phyloP scores from a whole-genome alignment of 495 filamentous ascomycete species.

The Penicillium pulvis region DNA sequence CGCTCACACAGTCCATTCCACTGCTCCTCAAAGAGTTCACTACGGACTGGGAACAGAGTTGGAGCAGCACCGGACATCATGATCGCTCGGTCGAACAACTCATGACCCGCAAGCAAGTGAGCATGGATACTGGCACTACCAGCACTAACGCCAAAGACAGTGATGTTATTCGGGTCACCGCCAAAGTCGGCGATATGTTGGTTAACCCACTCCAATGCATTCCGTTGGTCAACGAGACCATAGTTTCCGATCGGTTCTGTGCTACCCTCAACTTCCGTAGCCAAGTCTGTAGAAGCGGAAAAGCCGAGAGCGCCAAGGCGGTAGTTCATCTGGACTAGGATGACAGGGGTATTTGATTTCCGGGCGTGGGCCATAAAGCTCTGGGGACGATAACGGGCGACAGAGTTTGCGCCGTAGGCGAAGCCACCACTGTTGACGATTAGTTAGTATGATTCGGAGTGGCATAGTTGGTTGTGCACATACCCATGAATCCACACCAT shows the following conservation, averaged over 20 bases:
- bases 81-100: conserved; percentile 14
- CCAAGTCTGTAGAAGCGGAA: conserved; percentile 7
- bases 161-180: conserved; percentile 10
- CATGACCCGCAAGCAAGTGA: conserved; percentile 9
- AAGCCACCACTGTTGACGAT: conserved; percentile 6
- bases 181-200: conserved; percentile 12
- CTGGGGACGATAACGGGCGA: conserved; percentile 12
- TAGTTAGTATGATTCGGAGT: neutral
- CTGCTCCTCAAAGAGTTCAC: conserved; percentile 3
- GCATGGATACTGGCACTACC: conserved; percentile 12
- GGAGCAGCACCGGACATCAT: conserved; percentile 12
- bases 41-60: conserved; percentile 1
- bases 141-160: conserved; percentile 13
- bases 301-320: conserved; percentile 11
- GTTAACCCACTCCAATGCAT: conserved; percentile 16
- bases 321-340: conserved; percentile 11
- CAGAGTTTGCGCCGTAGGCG: conserved; percentile 12
- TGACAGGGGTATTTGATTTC: conserved; percentile 7
- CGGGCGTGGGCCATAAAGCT: conserved; percentile 2
- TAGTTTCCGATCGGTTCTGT: conserved; percentile 4
- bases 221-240: conserved; percentile 12
- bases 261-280: conserved; percentile 1
- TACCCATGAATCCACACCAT: conserved; percentile 19
- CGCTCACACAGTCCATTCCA: conserved; percentile 8
- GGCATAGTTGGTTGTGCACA: neutral